A percentile compares a stretch with the other conserved stretches of the same genome.
Conservation (phyloP, 805 yeast species). For the Helenozyma rhizophorensis region DNA sequence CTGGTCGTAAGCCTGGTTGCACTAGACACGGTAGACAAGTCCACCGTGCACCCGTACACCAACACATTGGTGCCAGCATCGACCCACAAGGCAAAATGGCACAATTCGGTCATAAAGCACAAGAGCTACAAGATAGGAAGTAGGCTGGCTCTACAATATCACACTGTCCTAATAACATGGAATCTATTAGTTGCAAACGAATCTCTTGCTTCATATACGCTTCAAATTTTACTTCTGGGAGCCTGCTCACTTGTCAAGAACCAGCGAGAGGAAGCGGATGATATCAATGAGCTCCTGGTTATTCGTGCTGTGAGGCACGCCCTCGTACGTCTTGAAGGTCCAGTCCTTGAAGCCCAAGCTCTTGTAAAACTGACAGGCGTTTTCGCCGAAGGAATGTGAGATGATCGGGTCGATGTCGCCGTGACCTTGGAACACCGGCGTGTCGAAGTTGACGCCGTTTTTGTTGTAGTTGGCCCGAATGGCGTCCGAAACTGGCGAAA, state of each 20-base stretch:
- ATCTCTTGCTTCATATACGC: too few relatives aligned
- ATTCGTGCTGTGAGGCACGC: slow-evolving; percentile 63
- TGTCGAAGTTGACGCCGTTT: slow-evolving; percentile 42
- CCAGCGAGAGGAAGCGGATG: slow-evolving; percentile 25
- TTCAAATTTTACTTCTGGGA: too few relatives aligned
- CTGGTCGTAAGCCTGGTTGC: neutral
- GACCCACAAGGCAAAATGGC: too few relatives aligned
- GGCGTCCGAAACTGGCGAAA: slow-evolving; percentile 39
- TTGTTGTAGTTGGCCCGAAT: slow-evolving; percentile 16
- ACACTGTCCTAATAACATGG: too few relatives aligned
- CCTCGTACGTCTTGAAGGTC: slow-evolving; percentile 51
- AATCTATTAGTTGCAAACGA: too few relatives aligned
- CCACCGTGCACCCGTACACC: slow-evolving; percentile 1
- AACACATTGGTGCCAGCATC: too few relatives aligned
- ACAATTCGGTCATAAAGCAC: too few relatives aligned
- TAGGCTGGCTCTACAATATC: too few relatives aligned
- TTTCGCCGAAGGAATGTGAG: slow-evolving; percentile 32
- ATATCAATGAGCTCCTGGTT: slow-evolving; percentile 64
- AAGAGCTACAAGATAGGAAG: too few relatives aligned
- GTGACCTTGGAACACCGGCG: slow-evolving; percentile 87
- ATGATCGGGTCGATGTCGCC: slow-evolving; percentile 77
- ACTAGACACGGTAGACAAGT: neutral
- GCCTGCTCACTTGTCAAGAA: slow-evolving; percentile 15
- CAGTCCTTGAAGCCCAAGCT: slow-evolving; percentile 40
- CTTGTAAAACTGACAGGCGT: slow-evolving; percentile 43